Evolutionary conservation across 768 basidiomycete species (phyloP), one percentile per base, ranked within the genome.

Genomic region (Suillus bovinus): DNA sequence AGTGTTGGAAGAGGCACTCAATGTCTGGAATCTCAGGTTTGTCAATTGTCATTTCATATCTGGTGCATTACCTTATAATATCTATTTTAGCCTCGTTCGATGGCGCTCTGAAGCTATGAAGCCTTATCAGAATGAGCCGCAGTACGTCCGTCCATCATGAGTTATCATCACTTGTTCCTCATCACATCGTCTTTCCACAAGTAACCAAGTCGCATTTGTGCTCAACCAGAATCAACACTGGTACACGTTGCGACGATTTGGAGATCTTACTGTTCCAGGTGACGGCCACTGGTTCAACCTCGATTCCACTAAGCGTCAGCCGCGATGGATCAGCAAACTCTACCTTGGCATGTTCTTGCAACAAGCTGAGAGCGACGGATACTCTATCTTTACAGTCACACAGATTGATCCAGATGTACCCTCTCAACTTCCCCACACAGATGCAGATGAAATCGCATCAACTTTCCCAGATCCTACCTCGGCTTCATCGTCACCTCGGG

Each of bases 41-140:
- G 79, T 70, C 6, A 54, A 67, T 55, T 63, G 54, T 17, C 29
- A 39, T 54, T 47, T 52, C 46, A 60, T 66, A n/a, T 9, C 52
- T 34, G 31, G 46, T n/a, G 56, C 14, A 42, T 29, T 17, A 16
- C 41, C 60, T 70, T 60, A 71, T 54, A 53, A 20, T 47, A 58
- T 38, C 52, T 60, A 34, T 39, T 29, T 10, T 74, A 92, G 92
- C 67, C 86, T 96, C 50, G 81, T 88, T 13, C 83, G 90, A 61
- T 97, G 94, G 94, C 83, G 92, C 58, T 87, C 89, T 64, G 91
- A 92, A 74, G 84, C 81, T 42, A 91, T 96, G 90, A 82, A 84
- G 11, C 80, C 84, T 6, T 88, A 87, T 73, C 92, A 94, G 60
- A 79, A 85, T 66, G 78, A 78, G 44, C 93, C 95, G 7, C 85